These are phyloP conservation scores for Maudiozyma turicensis DNA, from an alignment of 805 yeast genomes.

Conservation along the genomic window DNA sequence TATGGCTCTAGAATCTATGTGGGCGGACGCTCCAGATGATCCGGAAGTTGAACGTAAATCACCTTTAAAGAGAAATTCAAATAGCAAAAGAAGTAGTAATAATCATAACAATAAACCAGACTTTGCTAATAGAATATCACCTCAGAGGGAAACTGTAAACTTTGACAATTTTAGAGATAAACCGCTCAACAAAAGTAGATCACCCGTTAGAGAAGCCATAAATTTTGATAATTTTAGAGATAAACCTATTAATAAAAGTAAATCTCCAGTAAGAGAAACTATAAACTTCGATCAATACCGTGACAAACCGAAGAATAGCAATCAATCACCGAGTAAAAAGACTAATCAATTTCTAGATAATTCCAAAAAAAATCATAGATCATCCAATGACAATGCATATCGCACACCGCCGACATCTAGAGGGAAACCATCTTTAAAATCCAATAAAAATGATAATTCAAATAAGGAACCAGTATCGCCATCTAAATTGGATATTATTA, in stretches of 20 bases:
- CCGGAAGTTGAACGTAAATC: background rate
- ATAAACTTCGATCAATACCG: background rate
- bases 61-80: background rate
- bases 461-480: background rate
- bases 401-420: background rate
- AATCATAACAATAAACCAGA: background rate
- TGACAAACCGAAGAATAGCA: background rate
- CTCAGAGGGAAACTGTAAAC: background rate
- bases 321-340: background rate
- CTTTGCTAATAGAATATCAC: background rate
- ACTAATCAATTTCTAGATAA: background rate
- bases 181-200: background rate
- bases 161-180: background rate
- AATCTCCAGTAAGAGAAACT: background rate
- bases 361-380: background rate
- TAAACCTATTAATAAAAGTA: background rate
- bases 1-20: constrained; percentile 23
- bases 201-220: background rate
- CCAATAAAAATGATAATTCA: background rate
- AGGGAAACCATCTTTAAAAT: background rate
- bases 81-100: background rate
- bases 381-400: background rate
- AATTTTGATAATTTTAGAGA: background rate
- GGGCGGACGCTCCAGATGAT: constrained; percentile 20
- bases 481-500: constrained; percentile 15